Evolutionary conservation across 1,139 yeast species (phyloP), one percentile per base, ranked within the genome.

Genomic region (Meyerozyma smithsonii): DNA sequence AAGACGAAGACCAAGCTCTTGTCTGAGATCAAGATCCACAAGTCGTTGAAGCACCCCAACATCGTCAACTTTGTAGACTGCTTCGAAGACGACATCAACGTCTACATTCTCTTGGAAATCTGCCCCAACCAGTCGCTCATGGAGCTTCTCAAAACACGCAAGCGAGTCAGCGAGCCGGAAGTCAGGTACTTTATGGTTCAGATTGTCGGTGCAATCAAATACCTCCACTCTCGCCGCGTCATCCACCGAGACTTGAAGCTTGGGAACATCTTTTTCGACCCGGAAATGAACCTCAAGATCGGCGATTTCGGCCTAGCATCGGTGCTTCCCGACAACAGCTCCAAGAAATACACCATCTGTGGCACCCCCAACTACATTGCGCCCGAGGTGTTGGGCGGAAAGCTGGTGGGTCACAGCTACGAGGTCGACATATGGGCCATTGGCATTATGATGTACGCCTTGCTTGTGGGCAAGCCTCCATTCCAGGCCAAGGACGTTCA

Each of bases 301-400:
- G 97, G 97, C 46, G 98, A 92, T 61, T 92, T 92, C 66, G 98
- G 98, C 33, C 74, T 92, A 47, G 98, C 98, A 10, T 89, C 97
- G 1, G 84, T 87, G 12, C 72, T 90, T 48, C 85, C 85, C 30
- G 70, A 73, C 28, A 56, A 58, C 30, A 77, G 75, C 44, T 86
- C 87, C 40, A 79, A 94, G 51, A 88, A 90, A 56, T 86, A 82
- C 57, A 90, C 98, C 38, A 87, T 92, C 42, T 92, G 98, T 63
- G 98, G 98, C 42, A 92, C 98, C 12, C 98, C 98, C 44, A 92
- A 92, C 64, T 92, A 92, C 60, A 92, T 92, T 58, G 97, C 97
- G 0, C 98, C 98, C 8, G 98, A 92, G 64, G 96, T 92, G 12
- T 71, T 92, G 48, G 86, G 89, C 37, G 96, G 96, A 20, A 87